Evolutionary conservation across 495 filamentous ascomycete species (phyloP).

Genomic region (Lepidopterella palustris): DNA sequence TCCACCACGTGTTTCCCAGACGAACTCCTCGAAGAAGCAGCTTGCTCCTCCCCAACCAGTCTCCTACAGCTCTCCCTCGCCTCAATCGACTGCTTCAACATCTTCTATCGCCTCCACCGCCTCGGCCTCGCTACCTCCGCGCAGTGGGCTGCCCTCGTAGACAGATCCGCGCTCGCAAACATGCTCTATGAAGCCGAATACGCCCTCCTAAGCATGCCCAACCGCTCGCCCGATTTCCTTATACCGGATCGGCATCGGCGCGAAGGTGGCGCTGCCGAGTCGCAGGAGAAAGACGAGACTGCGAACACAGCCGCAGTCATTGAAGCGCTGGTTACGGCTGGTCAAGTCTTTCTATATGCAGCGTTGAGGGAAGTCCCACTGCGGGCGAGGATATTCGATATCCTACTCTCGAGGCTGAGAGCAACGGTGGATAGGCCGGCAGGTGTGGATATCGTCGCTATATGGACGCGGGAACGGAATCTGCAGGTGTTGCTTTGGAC

Average conservation of each 20-base stretch:
- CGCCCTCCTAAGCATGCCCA: slow-evolving; percentile 9
- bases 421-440: slow-evolving; percentile 8
- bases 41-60: slow-evolving; percentile 19
- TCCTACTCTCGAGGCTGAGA: slow-evolving; percentile 13
- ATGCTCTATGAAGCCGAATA: slow-evolving; percentile 23
- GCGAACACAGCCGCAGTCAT: slow-evolving; percentile 18
- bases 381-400: slow-evolving; percentile 17
- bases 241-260: slow-evolving; percentile 6
- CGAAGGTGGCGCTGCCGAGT: neutral
- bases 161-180: slow-evolving; percentile 9
- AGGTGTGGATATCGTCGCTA: neutral
- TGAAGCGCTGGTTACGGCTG: slow-evolving; percentile 13
- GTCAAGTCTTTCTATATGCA: slow-evolving; percentile 18
- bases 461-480: slow-evolving; percentile 16
- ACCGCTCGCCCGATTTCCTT: slow-evolving; percentile 19
- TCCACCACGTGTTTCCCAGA: slow-evolving; percentile 13
- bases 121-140: slow-evolving; percentile 13
- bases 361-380: slow-evolving; percentile 14
- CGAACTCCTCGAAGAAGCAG: slow-evolving; percentile 20
- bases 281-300: neutral
- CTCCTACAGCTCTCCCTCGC: slow-evolving; percentile 17
- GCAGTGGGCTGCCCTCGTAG: slow-evolving; percentile 9
- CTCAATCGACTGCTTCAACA: slow-evolving; percentile 21
- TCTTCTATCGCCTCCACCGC: slow-evolving; percentile 23
- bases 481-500: slow-evolving; percentile 19